A percentile compares a stretch with the other conserved stretches of the same genome.
Conservation (phyloP, 2,329 filamentous ascomycete species). For the Monilinia aucupariae region DNA sequence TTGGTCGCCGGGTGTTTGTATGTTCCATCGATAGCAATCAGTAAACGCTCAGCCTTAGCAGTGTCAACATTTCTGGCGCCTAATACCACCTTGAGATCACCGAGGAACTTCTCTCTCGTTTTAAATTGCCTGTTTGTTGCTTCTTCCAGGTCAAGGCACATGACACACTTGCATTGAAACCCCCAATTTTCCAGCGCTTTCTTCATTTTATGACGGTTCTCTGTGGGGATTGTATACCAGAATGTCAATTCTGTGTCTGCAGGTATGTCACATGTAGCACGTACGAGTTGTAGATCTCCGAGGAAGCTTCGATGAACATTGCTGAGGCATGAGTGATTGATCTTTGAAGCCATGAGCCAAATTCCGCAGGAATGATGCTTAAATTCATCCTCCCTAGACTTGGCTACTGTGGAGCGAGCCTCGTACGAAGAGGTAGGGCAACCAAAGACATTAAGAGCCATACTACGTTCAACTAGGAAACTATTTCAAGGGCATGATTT, state of each 20-base stretch:
- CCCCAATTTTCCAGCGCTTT: conserved; percentile 16
- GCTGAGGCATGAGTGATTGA: conserved; percentile 26
- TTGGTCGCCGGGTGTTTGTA: conserved; percentile 1
- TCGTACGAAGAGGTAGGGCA: conserved; percentile 18
- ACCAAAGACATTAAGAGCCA: conserved; percentile 20
- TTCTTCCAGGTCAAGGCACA: conserved; percentile 18
- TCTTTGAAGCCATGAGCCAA: conserved; percentile 21
- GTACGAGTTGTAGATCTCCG: conserved; percentile 21
- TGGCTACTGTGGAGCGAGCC: neutral
- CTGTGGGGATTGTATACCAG: conserved; percentile 17
- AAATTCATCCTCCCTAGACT: neutral
- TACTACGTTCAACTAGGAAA: conserved; percentile 16
- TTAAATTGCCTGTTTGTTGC: neutral
- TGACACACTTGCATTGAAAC: conserved; percentile 18
- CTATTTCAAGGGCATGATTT: conserved; percentile 2
- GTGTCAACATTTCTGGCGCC: conserved; percentile 11
- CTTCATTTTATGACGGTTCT: conserved; percentile 15
- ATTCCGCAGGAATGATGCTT: conserved; percentile 21
- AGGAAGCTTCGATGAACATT: conserved; percentile 24
- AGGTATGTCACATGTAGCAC: conserved; percentile 20
- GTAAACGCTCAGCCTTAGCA: conserved; percentile 10
- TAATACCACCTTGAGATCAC: conserved; percentile 15
- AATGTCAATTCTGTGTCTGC: conserved; percentile 20
- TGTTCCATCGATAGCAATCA: conserved; percentile 16
- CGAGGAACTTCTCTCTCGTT: conserved; percentile 12